phyloP scores from a whole-genome alignment of 176 grass and related monocot genomes.

The Juncus inflexus region DNA sequence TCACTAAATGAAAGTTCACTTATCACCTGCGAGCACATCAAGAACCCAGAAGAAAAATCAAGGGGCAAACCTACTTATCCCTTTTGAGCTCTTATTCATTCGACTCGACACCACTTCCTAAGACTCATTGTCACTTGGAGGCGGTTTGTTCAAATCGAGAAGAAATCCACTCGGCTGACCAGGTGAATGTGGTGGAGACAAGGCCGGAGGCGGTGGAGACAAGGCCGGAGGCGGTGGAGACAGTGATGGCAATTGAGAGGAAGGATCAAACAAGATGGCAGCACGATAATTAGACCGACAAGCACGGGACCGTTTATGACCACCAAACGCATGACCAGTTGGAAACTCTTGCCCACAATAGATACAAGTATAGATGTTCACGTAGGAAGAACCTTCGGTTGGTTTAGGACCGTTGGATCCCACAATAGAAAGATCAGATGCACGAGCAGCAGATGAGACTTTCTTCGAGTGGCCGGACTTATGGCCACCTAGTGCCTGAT shows the following conservation, averaged over 20 bases:
- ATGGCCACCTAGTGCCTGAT: constrained; percentile 68
- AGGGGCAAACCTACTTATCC: no score
- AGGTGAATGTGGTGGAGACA: constrained; percentile 31
- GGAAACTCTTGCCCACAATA: constrained; percentile 57
- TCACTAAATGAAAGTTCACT: no score
- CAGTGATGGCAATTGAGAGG: constrained; percentile 8
- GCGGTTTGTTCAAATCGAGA: constrained; percentile 14
- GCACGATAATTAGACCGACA: constrained; percentile 13
- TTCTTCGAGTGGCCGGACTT: constrained; percentile 49
- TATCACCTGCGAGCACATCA: no score
- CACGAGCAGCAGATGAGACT: constrained; percentile 26
- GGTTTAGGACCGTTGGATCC: no score
- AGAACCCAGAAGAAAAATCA: no score
- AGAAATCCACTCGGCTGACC: neutral
- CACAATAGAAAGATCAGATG: neutral
- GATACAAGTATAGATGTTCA: constrained; percentile 25
- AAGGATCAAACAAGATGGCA: neutral
- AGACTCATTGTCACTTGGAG: neutral
- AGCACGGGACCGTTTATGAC: constrained; percentile 63
- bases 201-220: constrained; percentile 1
- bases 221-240: constrained; percentile 9
- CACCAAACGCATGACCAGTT: constrained; percentile 66
- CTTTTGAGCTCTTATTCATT: no score
- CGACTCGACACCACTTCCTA: no score
- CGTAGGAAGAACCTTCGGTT: no score